phyloP scores from a whole-genome alignment of 2,329 filamentous ascomycete species.

The Sporothrix protearum region DNA sequence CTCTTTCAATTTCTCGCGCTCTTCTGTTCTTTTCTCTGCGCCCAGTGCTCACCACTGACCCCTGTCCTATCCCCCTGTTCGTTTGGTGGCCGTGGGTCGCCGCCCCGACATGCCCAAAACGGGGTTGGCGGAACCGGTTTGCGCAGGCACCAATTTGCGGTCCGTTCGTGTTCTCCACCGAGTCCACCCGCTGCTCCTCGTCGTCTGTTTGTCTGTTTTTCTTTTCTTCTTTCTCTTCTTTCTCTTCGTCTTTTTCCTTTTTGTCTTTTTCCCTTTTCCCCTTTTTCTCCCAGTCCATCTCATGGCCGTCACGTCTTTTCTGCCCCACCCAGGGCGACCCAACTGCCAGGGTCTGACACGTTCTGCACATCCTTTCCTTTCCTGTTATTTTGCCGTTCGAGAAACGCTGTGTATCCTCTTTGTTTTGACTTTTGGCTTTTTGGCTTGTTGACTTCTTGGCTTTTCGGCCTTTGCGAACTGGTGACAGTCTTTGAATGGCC shows the following conservation, averaged over 20 bases:
- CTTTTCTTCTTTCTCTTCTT: neutral
- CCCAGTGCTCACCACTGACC: neutral
- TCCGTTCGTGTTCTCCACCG: slow-evolving; percentile 8
- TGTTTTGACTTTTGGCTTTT: neutral
- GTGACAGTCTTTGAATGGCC: no score
- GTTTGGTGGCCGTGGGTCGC: neutral
- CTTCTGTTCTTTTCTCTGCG: neutral
- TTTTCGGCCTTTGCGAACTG: no score
- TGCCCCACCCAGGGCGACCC: neutral
- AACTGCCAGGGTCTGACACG: neutral
- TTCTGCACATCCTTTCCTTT: slow-evolving; percentile 14
- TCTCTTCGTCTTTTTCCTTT: neutral
- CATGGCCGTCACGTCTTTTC: neutral
- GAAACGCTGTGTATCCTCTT: neutral
- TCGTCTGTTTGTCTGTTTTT: neutral
- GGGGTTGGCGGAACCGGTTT: neutral
- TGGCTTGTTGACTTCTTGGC: no score
- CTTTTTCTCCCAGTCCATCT: neutral
- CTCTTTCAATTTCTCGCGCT: neutral
- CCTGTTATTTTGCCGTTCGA: slow-evolving; percentile 15
- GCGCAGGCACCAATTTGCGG: slow-evolving; percentile 9
- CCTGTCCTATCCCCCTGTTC: neutral
- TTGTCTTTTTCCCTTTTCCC: neutral
- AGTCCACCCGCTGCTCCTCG: neutral
- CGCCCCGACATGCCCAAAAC: slow-evolving; percentile 3